phyloP scores from a whole-genome alignment of 345 rosid species.

The Rubroshorea leprosula region DNA sequence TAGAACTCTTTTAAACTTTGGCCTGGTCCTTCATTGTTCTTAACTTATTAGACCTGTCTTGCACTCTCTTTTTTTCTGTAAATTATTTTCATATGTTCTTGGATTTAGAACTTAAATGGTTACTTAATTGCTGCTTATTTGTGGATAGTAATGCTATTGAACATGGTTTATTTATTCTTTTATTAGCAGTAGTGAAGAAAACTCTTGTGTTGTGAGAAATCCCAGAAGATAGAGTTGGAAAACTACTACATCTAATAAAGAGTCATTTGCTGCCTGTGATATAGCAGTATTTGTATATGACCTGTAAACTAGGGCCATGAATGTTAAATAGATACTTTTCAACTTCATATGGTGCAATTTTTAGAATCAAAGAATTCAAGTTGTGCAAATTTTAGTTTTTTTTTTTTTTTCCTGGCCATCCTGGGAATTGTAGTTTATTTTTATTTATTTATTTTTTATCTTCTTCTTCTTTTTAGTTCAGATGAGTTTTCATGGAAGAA shows the following conservation, averaged over 20 bases:
- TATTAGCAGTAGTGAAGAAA: constrained; percentile 61
- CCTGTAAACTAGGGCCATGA: constrained; percentile 40
- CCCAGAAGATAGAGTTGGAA: constrained; percentile 67
- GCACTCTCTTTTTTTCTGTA: too few species aligned
- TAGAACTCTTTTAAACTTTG: background rate
- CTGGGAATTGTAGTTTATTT: too few species aligned
- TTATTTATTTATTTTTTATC: background rate
- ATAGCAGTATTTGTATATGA: constrained; percentile 87
- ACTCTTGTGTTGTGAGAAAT: constrained; percentile 79
- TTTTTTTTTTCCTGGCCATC: background rate
- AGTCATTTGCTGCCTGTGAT: constrained; percentile 83
- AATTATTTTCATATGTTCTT: too few species aligned
- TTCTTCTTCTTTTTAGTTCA: constrained; percentile 74
- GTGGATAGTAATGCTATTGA: constrained; percentile 2
- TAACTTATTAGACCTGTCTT: too few species aligned
- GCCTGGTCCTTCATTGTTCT: too few species aligned
- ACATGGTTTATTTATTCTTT: constrained; percentile 9
- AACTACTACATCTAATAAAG: constrained; percentile 59
- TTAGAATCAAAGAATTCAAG: background rate
- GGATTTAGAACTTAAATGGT: background rate
- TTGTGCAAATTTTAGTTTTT: too few species aligned
- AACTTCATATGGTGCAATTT: background rate
- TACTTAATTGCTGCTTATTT: background rate
- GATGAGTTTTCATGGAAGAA: constrained; percentile 81
- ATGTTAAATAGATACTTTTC: background rate